Base-by-base conservation (phyloP, 129 eudicot genomes). In the Ambrosia artemisiifolia region DNA sequence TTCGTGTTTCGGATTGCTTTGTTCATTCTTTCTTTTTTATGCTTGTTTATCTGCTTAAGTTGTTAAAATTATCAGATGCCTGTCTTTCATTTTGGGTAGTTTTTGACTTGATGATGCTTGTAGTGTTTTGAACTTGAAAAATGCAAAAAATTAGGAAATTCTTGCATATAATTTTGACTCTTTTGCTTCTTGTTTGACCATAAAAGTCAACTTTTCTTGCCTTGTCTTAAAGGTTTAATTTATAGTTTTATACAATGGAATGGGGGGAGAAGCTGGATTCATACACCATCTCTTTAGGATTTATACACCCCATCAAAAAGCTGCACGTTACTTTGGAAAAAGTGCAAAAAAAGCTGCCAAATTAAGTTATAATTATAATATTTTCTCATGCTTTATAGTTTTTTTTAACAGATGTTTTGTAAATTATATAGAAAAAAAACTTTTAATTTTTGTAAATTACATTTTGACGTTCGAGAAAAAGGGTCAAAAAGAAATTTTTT, bases 1-100 rank as follows among this genome's bases (percentile, higher is more conserved):
- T 33, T 48, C 48, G 17, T 47, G 50, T n/a, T 76, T 69, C 9
- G 83, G 72, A 77, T 77, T 77, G 80, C 71, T 72, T 84, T 84
- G 83, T 69, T 80, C 80, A 84, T 84, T 84, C 85, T 84, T 84
- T 24, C 28, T 24, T 24, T 80, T 63, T 73, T 44, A 32, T 84
- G 56, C 79, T 69, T 56, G 60, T 18, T 78, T 78, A 51, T 69
- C 35, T 66, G 36, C 56, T 65, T 51, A 44, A 20, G 48, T 57
- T 54, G 70, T 67, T 78, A 47, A 47, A 70, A 51, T 72, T 42
- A 63, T 62, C 36, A 49, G 80, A 75, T 67, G 71, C 49, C 17
- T 69, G 64, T 35, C 20, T 47, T 63, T 64, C 44, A 44, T 71
- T 71, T 63, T 67, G 79, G 63, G 32, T 75, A 42, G 61, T 76